Base-by-base conservation (phyloP, 257 asterid genomes). In the Lycium barbarum region DNA sequence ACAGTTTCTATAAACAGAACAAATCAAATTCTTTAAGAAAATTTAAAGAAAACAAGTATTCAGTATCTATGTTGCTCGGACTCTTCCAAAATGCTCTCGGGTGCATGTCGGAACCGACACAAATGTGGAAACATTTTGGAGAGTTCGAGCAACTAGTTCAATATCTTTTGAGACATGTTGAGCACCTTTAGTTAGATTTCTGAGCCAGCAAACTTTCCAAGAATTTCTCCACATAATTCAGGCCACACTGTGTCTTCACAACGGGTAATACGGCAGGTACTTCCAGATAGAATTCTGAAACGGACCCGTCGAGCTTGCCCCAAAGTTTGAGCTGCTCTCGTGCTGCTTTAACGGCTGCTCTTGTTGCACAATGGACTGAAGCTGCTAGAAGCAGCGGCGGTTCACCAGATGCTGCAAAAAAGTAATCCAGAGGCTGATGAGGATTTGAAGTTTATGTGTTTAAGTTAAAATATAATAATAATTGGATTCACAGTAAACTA, bases 321-420 rank as follows among this genome's bases (percentile, higher is more conserved):
- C 97, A 93, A 33, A 84, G 47, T 51, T 85, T 86, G 38, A 90
- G 90, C 79, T 93, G 94, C 74, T 88, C 92, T 43, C 97, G 83
- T 9, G 97, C 98, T 79, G 85, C 94, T 62, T 86, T 91, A 81
- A 94, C 90, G 65, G 95, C 98, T 20, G 95, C 95, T 82, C 94
- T 87, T 0, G 93, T 88, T 13, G 98, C 98, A 71, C 98, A 94
- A 83, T 93, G 92, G 84, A 92, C 92, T 1, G 98, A 92, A 85
- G 87, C 96, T 9, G 98, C 94, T 88, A 94, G 86, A 81, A 92
- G 90, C 84, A 94, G 80, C 5, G 97, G 97, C 0, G 98, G 97
- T 74, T 94, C 98, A 59, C 98, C 97, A 15, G 93, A 93, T 79
- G 98, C 98, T 94, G 89, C 88, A 85, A 12, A 83, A 9, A 14